Evolutionary conservation across 768 basidiomycete species (phyloP).

Genomic region (Cantharellus cinnabarinus): DNA sequence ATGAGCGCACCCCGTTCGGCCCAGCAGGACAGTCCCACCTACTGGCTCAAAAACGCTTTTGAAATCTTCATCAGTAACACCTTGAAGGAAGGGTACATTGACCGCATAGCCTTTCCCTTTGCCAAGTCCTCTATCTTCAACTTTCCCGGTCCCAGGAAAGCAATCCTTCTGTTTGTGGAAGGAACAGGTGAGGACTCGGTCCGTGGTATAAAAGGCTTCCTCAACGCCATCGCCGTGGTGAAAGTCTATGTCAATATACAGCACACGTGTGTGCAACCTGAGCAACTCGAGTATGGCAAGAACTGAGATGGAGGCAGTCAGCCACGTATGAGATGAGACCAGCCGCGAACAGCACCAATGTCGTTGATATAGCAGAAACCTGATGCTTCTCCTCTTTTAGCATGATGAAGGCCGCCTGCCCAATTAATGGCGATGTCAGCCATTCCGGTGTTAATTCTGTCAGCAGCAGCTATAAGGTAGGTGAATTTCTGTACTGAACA

Average conservation of each 20-base stretch:
- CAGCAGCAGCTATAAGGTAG: conserved; percentile 41
- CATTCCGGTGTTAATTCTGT: conserved; percentile 55
- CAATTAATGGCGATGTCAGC: conserved; percentile 82
- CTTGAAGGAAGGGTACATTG: conserved; percentile 88
- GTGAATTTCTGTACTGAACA: background rate
- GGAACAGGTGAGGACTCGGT: conserved; percentile 90
- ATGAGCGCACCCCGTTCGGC: background rate
- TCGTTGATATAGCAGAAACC: conserved; percentile 99
- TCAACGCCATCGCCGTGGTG: conserved; percentile 99
- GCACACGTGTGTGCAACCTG: conserved; percentile 64
- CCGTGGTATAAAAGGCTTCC: conserved; percentile 94
- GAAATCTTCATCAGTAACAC: conserved; percentile 79
- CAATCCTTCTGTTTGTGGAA: conserved; percentile 97
- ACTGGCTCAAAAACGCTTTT: conserved; percentile 83
- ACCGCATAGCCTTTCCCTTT: conserved; percentile 75
- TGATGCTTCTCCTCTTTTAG: conserved; percentile 95
- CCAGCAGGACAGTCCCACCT: conserved; percentile 15
- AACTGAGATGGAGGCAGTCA: conserved; percentile 20
- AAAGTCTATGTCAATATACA: conserved; percentile 96
- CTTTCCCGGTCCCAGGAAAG: conserved; percentile 76
- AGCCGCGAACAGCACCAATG: conserved; percentile 33
- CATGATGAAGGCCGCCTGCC: conserved; percentile 97
- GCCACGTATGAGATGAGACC: conserved; percentile 38
- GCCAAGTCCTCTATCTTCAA: conserved; percentile 67
- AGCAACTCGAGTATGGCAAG: conserved; percentile 83